phyloP scores from a whole-genome alignment of 2,329 filamentous ascomycete genomes.

The Calonectria honghensis region DNA sequence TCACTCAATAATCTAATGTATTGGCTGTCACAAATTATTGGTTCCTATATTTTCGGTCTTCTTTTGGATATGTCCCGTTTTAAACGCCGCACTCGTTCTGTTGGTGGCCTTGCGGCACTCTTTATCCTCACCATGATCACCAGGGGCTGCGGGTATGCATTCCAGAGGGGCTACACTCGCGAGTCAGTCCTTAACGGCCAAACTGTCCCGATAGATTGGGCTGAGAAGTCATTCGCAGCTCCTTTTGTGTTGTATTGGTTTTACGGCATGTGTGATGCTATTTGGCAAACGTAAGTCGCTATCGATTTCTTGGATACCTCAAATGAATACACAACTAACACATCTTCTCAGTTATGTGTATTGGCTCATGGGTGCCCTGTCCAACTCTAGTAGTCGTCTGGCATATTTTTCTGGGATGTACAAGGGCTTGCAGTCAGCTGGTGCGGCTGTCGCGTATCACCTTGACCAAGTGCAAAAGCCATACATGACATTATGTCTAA shows the following conservation, averaged over 20 bases:
- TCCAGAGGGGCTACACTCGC: conserved; percentile 24
- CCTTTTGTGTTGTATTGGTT: conserved; percentile 25
- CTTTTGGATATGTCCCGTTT: conserved; percentile 12
- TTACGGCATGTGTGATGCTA: conserved; percentile 18
- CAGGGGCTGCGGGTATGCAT: conserved; percentile 27
- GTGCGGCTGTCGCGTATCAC: conserved; percentile 7
- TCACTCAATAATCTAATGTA: conserved; percentile 31
- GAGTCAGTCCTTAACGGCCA: background rate
- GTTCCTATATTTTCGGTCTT: conserved; percentile 3
- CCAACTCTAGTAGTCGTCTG: conserved; percentile 12
- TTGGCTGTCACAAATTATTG: conserved; percentile 21
- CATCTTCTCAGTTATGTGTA: background rate
- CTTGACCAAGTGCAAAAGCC: background rate
- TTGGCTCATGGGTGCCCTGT: conserved; percentile 21
- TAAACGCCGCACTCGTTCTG: background rate
- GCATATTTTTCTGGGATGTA: conserved; percentile 26
- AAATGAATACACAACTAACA: background rate
- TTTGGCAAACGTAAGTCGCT: conserved; percentile 27
- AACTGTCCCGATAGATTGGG: conserved; percentile 8
- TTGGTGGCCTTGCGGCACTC: background rate
- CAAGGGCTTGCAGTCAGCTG: conserved; percentile 22
- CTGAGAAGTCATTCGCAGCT: background rate
- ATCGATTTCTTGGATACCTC: background rate
- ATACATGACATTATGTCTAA: conserved; percentile 15
- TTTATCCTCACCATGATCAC: conserved; percentile 23